These are phyloP conservation scores for Cenococcum geophilum DNA, from an alignment of 495 filamentous ascomycete species.

Conservation along the genomic window DNA sequence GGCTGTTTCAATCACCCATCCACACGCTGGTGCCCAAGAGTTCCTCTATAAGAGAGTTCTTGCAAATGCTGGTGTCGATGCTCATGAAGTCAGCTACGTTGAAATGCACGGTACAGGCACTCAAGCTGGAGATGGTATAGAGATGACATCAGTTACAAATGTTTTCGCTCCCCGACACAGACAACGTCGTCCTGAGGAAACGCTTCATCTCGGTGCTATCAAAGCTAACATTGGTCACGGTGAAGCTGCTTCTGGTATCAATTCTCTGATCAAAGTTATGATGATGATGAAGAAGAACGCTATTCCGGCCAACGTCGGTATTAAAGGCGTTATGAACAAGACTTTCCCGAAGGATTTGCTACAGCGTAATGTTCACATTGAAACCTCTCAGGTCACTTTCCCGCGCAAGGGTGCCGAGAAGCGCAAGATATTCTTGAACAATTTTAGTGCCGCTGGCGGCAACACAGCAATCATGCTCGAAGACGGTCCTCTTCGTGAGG, in stretches of 20 bases:
- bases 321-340: slow-evolving; percentile 76
- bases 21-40: slow-evolving; percentile 47
- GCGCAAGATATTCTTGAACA: slow-evolving; percentile 55
- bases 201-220: slow-evolving; percentile 73
- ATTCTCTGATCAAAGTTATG: slow-evolving; percentile 74
- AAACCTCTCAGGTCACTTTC: slow-evolving; percentile 54
- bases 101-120: slow-evolving; percentile 51
- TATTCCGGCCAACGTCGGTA: slow-evolving; percentile 84
- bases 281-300: slow-evolving; percentile 79
- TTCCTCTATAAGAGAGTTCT: slow-evolving; percentile 44
- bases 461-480: slow-evolving; percentile 48
- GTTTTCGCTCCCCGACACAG: slow-evolving; percentile 71
- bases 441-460: slow-evolving; percentile 43
- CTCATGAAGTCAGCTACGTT: slow-evolving; percentile 47
- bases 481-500: slow-evolving; percentile 44
- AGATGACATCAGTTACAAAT: slow-evolving; percentile 51
- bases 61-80: slow-evolving; percentile 42
- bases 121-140: slow-evolving; percentile 42
- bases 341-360: slow-evolving; percentile 70
- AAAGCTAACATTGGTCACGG: slow-evolving; percentile 90
- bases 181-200: slow-evolving; percentile 58
- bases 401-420: slow-evolving; percentile 54
- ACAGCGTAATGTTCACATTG: slow-evolving; percentile 71
- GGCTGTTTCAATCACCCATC: slow-evolving; percentile 44
- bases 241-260: slow-evolving; percentile 81